phyloP scores from a whole-genome alignment of 495 filamentous ascomycete species.

The Thozetella sp. region DNA sequence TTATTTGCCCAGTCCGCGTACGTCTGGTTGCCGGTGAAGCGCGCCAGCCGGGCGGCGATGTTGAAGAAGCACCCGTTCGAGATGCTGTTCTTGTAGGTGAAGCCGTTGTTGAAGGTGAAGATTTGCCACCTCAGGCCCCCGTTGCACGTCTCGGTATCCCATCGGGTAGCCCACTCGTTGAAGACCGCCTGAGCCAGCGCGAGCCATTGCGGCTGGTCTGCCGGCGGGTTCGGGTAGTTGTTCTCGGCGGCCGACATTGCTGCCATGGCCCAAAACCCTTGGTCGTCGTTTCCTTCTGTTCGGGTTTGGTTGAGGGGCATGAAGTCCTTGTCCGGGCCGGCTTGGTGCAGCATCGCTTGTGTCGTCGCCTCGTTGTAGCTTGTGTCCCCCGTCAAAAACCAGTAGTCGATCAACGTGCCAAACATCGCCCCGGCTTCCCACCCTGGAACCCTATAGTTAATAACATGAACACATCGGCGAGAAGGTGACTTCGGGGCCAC shows the following conservation, averaged over 20 bases:
- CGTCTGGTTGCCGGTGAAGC: conserved; percentile 75
- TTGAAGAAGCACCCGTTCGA: conserved; percentile 83
- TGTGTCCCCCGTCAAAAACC: conserved; percentile 75
- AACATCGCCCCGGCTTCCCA: conserved; percentile 83
- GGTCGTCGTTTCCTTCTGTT: conserved; percentile 81
- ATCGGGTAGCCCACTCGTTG: conserved; percentile 68
- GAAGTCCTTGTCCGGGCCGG: conserved; percentile 65
- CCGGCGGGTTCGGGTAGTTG: conserved; percentile 68
- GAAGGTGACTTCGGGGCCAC: conserved; percentile 3
- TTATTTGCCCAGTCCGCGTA: conserved; percentile 76
- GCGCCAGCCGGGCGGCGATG: conserved; percentile 72
- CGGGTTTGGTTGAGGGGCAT: conserved; percentile 83
- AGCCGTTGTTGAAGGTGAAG: conserved; percentile 78
- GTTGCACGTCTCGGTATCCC: conserved; percentile 67
- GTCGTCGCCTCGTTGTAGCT: conserved; percentile 70
- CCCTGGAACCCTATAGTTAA: conserved; percentile 38
- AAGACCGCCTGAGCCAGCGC: conserved; percentile 79
- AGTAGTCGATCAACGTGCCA: conserved; percentile 79
- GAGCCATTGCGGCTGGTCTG: conserved; percentile 72
- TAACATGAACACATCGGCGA: neutral
- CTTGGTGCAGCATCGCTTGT: conserved; percentile 73
- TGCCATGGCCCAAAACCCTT: conserved; percentile 84
- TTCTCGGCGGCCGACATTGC: conserved; percentile 82
- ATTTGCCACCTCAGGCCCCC: conserved; percentile 90
- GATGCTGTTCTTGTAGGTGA: conserved; percentile 79